Percentiles rank a stretch among this genome's conserved stretches.
Evolutionary conservation across 805 yeast genomes (phyloP).

Genomic region (Candida silvicultrix): DNA sequence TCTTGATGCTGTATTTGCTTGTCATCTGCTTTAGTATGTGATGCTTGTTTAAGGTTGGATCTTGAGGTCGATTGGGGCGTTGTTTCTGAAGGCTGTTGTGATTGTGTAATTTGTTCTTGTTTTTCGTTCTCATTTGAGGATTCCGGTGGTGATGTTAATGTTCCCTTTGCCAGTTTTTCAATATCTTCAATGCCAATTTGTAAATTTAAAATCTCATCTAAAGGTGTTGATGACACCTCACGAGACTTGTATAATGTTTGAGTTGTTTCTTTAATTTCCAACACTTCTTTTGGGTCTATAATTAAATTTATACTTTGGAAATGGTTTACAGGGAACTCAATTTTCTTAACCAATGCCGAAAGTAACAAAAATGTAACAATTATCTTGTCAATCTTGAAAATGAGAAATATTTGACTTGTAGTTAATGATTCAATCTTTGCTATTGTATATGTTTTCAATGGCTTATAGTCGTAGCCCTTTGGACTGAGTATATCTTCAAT

Average conservation of each 20-base stretch:
- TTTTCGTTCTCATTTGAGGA: neutral
- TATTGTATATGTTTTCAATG: neutral
- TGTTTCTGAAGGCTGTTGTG: neutral
- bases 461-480: slow-evolving; percentile 1
- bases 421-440: slow-evolving; percentile 2
- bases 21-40: neutral
- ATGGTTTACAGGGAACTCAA: slow-evolving; percentile 10
- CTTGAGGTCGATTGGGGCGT: neutral
- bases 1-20: neutral
- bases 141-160: neutral
- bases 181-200: neutral
- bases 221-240: neutral
- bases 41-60: neutral
- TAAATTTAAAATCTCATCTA: neutral
- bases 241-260: neutral
- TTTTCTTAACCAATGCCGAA: neutral
- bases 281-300: neutral
- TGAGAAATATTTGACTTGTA: slow-evolving; percentile 11
- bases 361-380: slow-evolving; percentile 3
- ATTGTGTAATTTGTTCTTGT: neutral
- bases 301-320: slow-evolving; percentile 2
- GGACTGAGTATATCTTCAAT: neutral
- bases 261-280: slow-evolving; percentile 2
- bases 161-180: neutral
- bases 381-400: slow-evolving; percentile 7